phyloP scores from a whole-genome alignment of 257 asterid species.

The Perilla frutescens region DNA sequence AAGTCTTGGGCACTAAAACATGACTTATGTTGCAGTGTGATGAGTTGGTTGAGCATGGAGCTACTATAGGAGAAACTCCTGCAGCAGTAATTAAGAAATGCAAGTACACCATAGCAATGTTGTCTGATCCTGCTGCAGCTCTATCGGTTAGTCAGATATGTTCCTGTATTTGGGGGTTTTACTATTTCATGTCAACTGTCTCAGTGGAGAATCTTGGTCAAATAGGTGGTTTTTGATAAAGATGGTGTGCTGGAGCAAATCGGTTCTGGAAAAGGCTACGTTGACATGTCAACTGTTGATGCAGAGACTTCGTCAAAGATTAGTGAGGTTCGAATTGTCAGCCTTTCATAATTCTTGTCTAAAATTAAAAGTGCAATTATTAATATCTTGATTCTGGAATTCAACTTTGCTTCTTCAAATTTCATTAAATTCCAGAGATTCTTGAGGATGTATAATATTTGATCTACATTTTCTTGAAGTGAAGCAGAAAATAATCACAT shows the following conservation, averaged over 20 bases:
- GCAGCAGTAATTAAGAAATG: slow-evolving; percentile 93
- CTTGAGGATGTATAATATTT: not conserved
- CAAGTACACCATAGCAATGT: slow-evolving; percentile 91
- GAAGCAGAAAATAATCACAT: not conserved
- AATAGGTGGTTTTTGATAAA: slow-evolving; percentile 85
- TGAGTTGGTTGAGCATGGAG: slow-evolving; percentile 90
- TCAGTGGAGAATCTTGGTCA: slow-evolving; percentile 22
- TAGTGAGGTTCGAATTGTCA: slow-evolving; percentile 59
- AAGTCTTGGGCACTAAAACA: not conserved
- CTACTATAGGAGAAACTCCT: slow-evolving; percentile 80
- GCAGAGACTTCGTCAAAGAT: slow-evolving; percentile 91
- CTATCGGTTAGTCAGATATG: slow-evolving; percentile 67
- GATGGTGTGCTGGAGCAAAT: slow-evolving; percentile 87
- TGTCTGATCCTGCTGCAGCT: slow-evolving; percentile 97
- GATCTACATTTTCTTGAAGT: not conserved
- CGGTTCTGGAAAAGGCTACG: slow-evolving; percentile 80
- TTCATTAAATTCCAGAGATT: not conserved
- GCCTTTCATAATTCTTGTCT: slow-evolving; percentile 18
- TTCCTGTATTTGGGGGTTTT: not conserved
- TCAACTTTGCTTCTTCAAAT: slow-evolving; percentile 13
- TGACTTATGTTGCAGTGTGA: slow-evolving; percentile 67
- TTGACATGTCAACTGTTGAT: slow-evolving; percentile 99
- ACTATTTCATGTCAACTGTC: slow-evolving; percentile 14
- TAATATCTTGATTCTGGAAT: not conserved
- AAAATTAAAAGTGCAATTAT: not conserved